Evolutionary conservation across 768 basidiomycete species (phyloP).

Genomic region (Suillus alpinus): DNA sequence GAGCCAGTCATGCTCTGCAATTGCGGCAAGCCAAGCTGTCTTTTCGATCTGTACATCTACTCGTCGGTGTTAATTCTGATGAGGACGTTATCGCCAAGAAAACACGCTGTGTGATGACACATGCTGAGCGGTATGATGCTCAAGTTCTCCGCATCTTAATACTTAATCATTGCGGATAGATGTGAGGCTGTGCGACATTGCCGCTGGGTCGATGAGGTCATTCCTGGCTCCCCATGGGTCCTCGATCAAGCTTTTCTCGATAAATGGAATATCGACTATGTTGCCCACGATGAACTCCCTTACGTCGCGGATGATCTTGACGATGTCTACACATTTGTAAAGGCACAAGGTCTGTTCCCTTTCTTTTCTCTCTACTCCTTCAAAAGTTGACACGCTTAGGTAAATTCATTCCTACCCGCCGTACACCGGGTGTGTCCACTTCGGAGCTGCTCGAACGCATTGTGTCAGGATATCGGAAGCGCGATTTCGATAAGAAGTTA

Average conservation of each 20-base stretch:
- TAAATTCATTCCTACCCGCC: conserved; percentile 91
- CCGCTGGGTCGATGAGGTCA: conserved; percentile 94
- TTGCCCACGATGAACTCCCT: conserved; percentile 93
- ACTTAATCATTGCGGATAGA: conserved; percentile 33
- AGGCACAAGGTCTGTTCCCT: conserved; percentile 62
- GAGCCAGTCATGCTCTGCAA: conserved; percentile 85
- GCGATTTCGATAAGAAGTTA: conserved; percentile 87
- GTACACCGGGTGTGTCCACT: conserved; percentile 93
- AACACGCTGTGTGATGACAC: conserved; percentile 81
- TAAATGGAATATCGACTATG: conserved; percentile 89
- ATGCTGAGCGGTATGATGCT: conserved; percentile 68
- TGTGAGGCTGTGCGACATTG: conserved; percentile 94
- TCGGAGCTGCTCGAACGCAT: conserved; percentile 91
- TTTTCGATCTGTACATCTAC: conserved; percentile 85
- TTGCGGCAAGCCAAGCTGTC: conserved; percentile 94
- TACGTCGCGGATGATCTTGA: conserved; percentile 77
- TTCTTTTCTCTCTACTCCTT: neutral
- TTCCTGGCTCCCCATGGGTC: conserved; percentile 90
- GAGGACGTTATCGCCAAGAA: conserved; percentile 79
- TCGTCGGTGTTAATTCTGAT: conserved; percentile 93
- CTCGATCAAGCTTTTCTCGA: conserved; percentile 79
- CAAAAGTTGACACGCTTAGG: conserved; percentile 43
- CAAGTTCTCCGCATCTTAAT: neutral
- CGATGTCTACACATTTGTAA: conserved; percentile 84
- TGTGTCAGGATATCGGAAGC: conserved; percentile 78